Evolutionary conservation across 352 stramenopile species (phyloP), one percentile per base, ranked within the genome.

Genomic region (Phytophthora pistaciae): DNA sequence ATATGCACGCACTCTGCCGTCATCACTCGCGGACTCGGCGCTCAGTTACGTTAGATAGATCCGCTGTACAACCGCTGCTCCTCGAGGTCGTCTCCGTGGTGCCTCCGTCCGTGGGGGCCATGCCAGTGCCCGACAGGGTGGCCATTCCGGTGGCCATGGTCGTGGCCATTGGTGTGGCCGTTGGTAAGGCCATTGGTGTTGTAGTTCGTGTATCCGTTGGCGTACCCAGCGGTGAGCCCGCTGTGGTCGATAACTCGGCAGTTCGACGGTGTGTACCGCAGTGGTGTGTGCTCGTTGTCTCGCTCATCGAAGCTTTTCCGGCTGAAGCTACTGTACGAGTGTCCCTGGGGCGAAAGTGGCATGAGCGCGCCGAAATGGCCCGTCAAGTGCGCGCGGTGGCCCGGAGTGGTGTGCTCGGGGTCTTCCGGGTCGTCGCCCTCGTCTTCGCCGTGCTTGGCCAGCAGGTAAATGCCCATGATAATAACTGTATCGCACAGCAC

Each of bases 331-430:
- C 76, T 80, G 65, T 83, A 80, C 23, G 74, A 70, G 18, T 69
- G 77, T 10, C 74, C 74, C 40, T 79, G 73, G 1, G 88, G 88
- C 18, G 87, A 94, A 8, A 96, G 76, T 48, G 88, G 88, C 85
- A 96, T 94, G 42, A 96, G 78, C 1, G 87, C 87, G 1, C 87
- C 87, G 56, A 96, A 96, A 60, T 93, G 87, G 8, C 84, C 86
- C 14, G 88, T 89, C 44, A 93, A 65, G 33, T 72, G 73, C 9
- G 73, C 73, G 20, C 73, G 73, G 56, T 91, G 83, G 0, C 77
- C 79, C 16, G 78, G 77, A 5, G 78, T 77, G 1, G 64, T 56
- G n/a, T 79, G 68, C 27, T 79, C 77, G 2, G 65, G 72, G 6
- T 79, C 70, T 14, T 52, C 68, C 23, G 55, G 67, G 40, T 70